Evolutionary conservation across 1,284 basidiomycete species (phyloP), one percentile per base, ranked within the genome.

Genomic region (Irpex rosettiformis): DNA sequence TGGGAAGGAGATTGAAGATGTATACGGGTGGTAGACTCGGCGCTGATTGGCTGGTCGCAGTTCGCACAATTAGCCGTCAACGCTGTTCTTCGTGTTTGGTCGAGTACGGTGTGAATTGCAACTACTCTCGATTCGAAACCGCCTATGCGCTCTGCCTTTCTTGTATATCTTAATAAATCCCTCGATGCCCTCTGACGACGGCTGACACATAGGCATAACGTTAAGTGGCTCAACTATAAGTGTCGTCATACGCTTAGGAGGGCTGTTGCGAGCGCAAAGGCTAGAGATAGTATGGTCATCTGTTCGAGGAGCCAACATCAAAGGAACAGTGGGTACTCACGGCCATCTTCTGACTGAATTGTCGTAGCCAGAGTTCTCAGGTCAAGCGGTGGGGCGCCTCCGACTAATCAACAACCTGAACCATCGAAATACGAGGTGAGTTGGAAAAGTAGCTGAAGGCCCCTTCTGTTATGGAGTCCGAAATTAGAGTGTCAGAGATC

Each of bases 1-100:
- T 61, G 60, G 60, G 60, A 61, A 58, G 45, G 53, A 25, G 25
- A 43, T 25, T 52, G 25, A n/a, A 52, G 47, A 29, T 27, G 48
- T 11, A 27, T 27, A 8, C 21, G 21, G 8, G 48, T 51, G 24
- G 24, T 28, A 51, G 22, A 11, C 48, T 13, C 13, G 22, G 27
- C 18, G 25, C 48, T 28, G 22, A 27, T 51, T 51, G 48, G 48
- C 2, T 8, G 22, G 27, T n/a, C n/a, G n/a, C n/a, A n/a, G n/a
- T 27, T 11, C 25, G 18, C 8, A 28, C 10, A n/a, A 51, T 51
- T 51, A 24, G 43, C 8, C 8, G 18, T 16, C 43, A 18, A 18
- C 21, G 43, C 8, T 45, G 33, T 37, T 37, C 33, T 37, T 37
- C 11, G 33, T 37, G 33, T 37, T 37, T n/a, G n/a, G n/a, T n/a